Evolutionary conservation across 352 stramenopile genomes (phyloP).

Genomic region (Pythium coloratum): DNA sequence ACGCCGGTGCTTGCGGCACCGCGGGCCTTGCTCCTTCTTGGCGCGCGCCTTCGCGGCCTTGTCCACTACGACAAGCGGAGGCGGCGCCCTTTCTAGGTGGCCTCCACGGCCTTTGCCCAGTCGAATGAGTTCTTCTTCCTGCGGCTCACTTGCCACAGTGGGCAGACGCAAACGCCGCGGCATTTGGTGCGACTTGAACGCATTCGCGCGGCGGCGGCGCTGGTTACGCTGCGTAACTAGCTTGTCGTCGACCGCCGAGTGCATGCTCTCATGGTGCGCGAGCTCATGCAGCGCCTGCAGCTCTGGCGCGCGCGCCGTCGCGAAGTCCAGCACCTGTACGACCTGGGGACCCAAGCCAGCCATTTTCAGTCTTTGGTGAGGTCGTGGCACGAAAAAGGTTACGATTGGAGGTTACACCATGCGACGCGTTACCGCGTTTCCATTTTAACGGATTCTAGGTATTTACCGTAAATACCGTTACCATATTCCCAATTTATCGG

Average conservation of each 20-base stretch:
- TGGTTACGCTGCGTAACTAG: constrained; percentile 55
- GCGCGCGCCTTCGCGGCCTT: constrained; percentile 9
- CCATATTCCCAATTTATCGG: too few species aligned
- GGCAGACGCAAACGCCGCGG: constrained; percentile 49
- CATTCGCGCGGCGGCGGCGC: constrained; percentile 69
- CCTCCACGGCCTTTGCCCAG: constrained; percentile 6
- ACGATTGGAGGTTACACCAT: constrained; percentile 9
- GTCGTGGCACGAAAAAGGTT: background rate
- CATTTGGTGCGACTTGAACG: constrained; percentile 76
- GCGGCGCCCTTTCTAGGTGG: background rate
- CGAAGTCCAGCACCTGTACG: constrained; percentile 81
- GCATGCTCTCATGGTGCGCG: constrained; percentile 34
- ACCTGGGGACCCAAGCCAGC: constrained; percentile 56
- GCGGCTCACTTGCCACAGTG: background rate
- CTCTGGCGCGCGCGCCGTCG: constrained; percentile 63
- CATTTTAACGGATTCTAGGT: too few species aligned
- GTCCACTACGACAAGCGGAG: background rate
- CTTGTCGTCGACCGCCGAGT: constrained; percentile 39
- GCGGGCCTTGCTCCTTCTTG: constrained; percentile 17
- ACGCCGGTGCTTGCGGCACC: constrained; percentile 64
- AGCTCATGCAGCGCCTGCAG: constrained; percentile 72
- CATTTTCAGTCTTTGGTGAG: constrained; percentile 19
- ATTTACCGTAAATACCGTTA: background rate
- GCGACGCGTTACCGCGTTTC: background rate
- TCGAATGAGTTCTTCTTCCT: constrained; percentile 26